Evolutionary conservation across 305 asterid genomes (phyloP), one percentile per base, ranked within the genome.

Genomic region (Ilex paraguariensis): DNA sequence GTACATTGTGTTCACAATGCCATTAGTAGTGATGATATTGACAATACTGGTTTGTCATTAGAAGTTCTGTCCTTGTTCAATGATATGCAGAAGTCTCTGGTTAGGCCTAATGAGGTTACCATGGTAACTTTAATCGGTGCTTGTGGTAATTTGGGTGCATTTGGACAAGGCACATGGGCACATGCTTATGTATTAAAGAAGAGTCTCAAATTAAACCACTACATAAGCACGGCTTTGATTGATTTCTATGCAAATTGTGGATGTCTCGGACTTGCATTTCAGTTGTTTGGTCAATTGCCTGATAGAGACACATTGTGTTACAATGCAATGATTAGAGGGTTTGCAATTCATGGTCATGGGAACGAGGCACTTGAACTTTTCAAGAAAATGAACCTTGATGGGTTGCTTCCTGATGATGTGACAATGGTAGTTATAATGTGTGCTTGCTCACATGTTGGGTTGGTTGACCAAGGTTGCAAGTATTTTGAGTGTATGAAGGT

Each of bases 271-370:
- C 64, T 81, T 54, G 82, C 95, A 55, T 46, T 64, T 59, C 81
- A 82, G 44, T 13, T 88, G 67, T 88, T 86, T 60, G 54, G 59
- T 64, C 69, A 71, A 62, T 67, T 88, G 71, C 82, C 81, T 13
- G 64, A 67, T 4, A 76, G 69, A 56, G 90, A 84, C 62, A 70
- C 75, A 21, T 81, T 79, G 65, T 88, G 93, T 74, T 86, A 67
- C 77, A 88, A 86, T 72, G 84, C 88, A 39, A 86, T 86, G 93
- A 81, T 88, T 54, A 74, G 88, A 79, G 95, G 84, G 45, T 73
- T 86, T 21, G 93, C 93, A 3, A 57, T 86, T 62, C 90, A 88
- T 44, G 92, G 92, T 31, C 68, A 65, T 59, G 90, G 84, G 48
- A 56, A 42, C n/a, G 80, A 82, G 59, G 88, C 92, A 59, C 79